Evolutionary conservation across 805 yeast species (phyloP).

Genomic region (Yamadazyma tumulicola): DNA sequence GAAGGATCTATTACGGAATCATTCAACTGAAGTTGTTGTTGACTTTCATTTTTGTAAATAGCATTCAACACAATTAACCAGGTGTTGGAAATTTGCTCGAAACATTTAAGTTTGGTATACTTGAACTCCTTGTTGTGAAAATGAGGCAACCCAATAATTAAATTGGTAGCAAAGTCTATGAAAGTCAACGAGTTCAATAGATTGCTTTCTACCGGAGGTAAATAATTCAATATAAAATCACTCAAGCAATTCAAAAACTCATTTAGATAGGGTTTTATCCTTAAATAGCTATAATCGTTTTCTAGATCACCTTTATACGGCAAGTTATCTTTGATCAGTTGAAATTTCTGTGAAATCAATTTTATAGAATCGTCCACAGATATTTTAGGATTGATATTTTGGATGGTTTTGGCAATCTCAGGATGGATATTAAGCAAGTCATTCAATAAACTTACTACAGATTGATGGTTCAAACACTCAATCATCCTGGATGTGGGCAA

Average conservation of each 20-base stretch:
- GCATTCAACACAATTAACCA: constrained; percentile 48
- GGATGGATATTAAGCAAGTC: constrained; percentile 60
- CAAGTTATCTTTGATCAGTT: constrained; percentile 44
- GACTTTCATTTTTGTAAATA: constrained; percentile 9
- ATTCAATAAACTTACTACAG: constrained; percentile 50
- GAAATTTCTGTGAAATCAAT: constrained; percentile 45
- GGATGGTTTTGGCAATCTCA: constrained; percentile 51
- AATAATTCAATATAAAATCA: constrained; percentile 68
- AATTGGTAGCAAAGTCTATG: constrained; percentile 55
- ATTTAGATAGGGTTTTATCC: constrained; percentile 64
- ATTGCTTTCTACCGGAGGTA: constrained; percentile 67
- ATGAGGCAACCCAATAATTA: constrained; percentile 62
- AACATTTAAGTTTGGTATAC: constrained; percentile 51
- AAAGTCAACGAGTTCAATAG: constrained; percentile 55
- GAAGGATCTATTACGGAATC: constrained; percentile 7
- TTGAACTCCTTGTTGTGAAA: constrained; percentile 57
- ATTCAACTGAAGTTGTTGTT: neutral
- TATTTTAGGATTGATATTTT: constrained; percentile 54
- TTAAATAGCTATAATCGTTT: constrained; percentile 71
- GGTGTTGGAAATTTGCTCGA: constrained; percentile 57
- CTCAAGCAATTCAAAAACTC: constrained; percentile 70
- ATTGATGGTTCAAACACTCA: constrained; percentile 60
- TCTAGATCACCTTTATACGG: constrained; percentile 75
- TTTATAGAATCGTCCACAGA: constrained; percentile 49
- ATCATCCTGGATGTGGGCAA: constrained; percentile 63